Base-by-base conservation (phyloP, 2,329 filamentous ascomycete species). In the Aspergillus felis region DNA sequence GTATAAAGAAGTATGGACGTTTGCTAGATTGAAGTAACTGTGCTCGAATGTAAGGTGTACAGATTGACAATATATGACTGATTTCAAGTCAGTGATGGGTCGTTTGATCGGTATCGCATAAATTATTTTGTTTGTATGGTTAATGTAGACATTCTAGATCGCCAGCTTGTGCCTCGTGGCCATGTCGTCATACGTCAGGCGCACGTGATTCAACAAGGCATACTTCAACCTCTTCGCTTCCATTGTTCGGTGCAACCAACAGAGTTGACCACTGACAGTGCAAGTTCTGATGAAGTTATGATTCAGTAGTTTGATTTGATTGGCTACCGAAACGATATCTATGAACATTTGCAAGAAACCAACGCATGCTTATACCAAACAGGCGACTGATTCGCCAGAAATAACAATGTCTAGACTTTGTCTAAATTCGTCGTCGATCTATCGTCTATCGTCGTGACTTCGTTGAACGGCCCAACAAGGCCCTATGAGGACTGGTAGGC, bases 381-480 rank as follows among this genome's bases (percentile, higher is more conserved):
- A 25, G 14, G 22, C 22, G 22, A 22, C 20, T 8, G 3, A 46
- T 10, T 14, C 20, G 42, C 42, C 22, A 5, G 8, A 8, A 46
- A 1, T 24, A 22, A 46, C 42, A 22, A 22, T 5, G 0, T 51
- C 29, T 51, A 51, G 9, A 12, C 25, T 57, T 48, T 25, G 10
- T 60, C 58, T 60, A 58, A 51, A 17, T 53, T 20, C 50, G 46
- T 56, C 29, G 25, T 53, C 44, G 38, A 49, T 62, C 55, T 32
- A 53, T 53, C 51, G 51, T 54, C 32, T 58, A 61, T 67, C 63
- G 60, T 73, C 71, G 63, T 74, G 64, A 67, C 62, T 47, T 69
- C 68, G 61, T 71, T 27, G 38, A 55, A n/a, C n/a, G 50, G 56
- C 47, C 24, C 42, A 32, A 47, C 42, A 35, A 42, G 42, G 54